Base-by-base conservation (phyloP, 345 rosid species). In the Salix purpurea region DNA sequence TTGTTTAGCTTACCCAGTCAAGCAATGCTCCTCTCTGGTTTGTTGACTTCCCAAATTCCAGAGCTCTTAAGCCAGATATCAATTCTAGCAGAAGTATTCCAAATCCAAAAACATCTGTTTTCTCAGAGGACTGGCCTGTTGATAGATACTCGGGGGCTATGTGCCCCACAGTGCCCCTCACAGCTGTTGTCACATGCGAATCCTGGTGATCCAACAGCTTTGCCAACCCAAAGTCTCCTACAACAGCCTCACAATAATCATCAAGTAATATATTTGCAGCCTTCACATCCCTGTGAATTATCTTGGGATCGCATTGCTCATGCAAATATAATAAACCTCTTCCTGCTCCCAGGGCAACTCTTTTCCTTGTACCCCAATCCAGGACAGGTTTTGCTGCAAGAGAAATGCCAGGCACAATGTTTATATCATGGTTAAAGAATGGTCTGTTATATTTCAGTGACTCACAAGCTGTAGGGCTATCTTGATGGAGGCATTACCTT, bases 271-370 rank as follows among this genome's bases (percentile, higher is more conserved):
- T 88, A 48, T 93, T 96, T 2, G 98, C 99, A 74, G 99, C 99
- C 86, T 96, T 94, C 61, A 94, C 98, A 70, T 94, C 98, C 69
- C 97, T 86, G 73, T 93, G 99, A 84, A 96, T 91, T 70, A 96
- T 94, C 88, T 96, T 92, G 21, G 99, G 99, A 71, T 96, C 97
- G 19, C 99, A 94, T 65, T 96, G 98, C 74, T 96, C 98, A 60
- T 96, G 98, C 85, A 96, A 82, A 86, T 96, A 96, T 18, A 94
- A 78, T 62, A 93, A 88, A 9, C 99, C 99, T 78, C 99, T 90
- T 21, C 90, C 97, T 60, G 99, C 92, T 76, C 99, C 98, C 72
- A 96, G 73, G 5, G 98, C 96, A 74, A 96, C 91, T 70, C 92
- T 83, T 81, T 91, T 92, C 83, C 97, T 90, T n/a, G 96, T 91